Evolutionary conservation across 495 filamentous ascomycete species (phyloP), one percentile per base, ranked within the genome.

Genomic region (Neurospora sp.): DNA sequence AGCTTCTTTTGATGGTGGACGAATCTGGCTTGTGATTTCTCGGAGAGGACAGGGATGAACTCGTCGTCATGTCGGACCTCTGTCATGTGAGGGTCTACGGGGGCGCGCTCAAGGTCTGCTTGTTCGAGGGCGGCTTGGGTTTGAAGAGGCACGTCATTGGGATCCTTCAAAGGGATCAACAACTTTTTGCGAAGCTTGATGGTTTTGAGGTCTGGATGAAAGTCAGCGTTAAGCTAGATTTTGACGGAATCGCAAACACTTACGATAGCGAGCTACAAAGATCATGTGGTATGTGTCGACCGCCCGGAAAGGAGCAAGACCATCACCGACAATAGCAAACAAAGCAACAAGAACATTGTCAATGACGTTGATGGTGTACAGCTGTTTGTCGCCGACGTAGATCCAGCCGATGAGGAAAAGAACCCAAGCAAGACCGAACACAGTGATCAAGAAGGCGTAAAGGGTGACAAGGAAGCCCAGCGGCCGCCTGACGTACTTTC

Each of bases 391-490:
- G 39, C 90, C 91, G n/a, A 93, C 89, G 73, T 93, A 92, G 77
- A 94, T 93, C 92, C 92, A 94, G 53, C 91, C 92, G 75, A 95
- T 95, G 68, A 95, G 80, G 82, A 93, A 94, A 40, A 95, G 85
- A 0, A 95, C 92, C 92, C 92, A 95, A 1, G 90, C 91, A 68
- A 92, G 85, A 73, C 92, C 92, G 72, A 94, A 95, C 8, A 93
- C 83, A 0, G 92, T 95, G 73, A 95, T 93, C 14, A 94, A 82
- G 9, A 88, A 90, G n/a, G 91, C 92, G 75, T 95, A 95, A 10
- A 94, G 78, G 7, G 91, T 93, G 35, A 95, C 89, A 37, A 93
- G 82, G 74, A 93, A 90, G 7, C 92, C 92, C 39, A 95, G 83
- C 10, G 92, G 92, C 72, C 87, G 87, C n/a, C 83, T 81, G 8